Percentiles rank a stretch among this genome's conserved stretches.
phyloP scores from a whole-genome alignment of 108 stramenopile genomes.

The Cyclotella choctawhatcheeana region DNA sequence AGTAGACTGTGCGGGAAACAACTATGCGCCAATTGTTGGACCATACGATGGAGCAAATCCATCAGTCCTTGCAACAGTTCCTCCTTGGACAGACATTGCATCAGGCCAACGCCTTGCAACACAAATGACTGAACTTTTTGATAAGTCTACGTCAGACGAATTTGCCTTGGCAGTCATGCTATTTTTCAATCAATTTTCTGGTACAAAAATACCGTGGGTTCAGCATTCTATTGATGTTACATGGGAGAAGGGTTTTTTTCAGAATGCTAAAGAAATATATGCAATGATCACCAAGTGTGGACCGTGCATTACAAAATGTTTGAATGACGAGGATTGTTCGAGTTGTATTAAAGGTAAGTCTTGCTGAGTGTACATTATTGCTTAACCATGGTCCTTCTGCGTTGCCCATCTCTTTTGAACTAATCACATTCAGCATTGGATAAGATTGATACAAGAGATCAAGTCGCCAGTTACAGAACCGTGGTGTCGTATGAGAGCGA shows the following conservation, averaged over 20 bases:
- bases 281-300: constrained; percentile 82
- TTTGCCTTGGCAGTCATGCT: constrained; percentile 75
- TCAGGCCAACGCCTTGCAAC: constrained; percentile 62
- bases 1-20: constrained; percentile 52
- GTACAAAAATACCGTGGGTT: constrained; percentile 62
- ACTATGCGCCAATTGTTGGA: constrained; percentile 61
- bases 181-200: constrained; percentile 75
- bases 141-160: constrained; percentile 70
- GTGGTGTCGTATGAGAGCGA: constrained; percentile 94
- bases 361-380: background rate
- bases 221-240: constrained; percentile 77
- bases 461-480: constrained; percentile 90
- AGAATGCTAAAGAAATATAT: constrained; percentile 80
- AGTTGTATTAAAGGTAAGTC: constrained; percentile 58
- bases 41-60: constrained; percentile 64
- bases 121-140: constrained; percentile 67
- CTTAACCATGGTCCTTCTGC: too few relatives aligned
- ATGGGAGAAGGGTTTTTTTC: constrained; percentile 87
- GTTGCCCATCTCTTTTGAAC: background rate
- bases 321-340: constrained; percentile 77
- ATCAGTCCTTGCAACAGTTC: constrained; percentile 37
- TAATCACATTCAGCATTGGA: constrained; percentile 49
- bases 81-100: constrained; percentile 74
- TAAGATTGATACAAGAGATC: constrained; percentile 76
- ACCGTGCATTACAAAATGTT: constrained; percentile 64